These are phyloP conservation scores for Ambrosiella cleistominuta DNA, from an alignment of 2,329 filamentous ascomycete species.

Conservation along the genomic window DNA sequence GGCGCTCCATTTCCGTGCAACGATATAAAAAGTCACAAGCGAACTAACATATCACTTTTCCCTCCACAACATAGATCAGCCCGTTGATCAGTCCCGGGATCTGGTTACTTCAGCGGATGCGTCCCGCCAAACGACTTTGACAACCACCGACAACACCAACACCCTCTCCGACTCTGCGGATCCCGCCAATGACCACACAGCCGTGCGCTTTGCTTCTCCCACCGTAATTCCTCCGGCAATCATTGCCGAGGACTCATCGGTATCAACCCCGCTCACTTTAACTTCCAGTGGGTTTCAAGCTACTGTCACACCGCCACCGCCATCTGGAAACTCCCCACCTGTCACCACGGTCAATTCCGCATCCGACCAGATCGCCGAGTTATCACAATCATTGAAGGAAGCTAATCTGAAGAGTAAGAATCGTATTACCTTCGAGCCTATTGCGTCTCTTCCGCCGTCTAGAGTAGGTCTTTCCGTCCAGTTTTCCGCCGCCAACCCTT, in stretches of 20 bases:
- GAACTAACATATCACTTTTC: too few relatives aligned
- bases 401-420: constrained; percentile 8
- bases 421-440: constrained; percentile 52
- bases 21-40: too few relatives aligned
- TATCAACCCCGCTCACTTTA: neutral
- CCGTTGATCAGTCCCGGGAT: too few relatives aligned
- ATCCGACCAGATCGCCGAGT: constrained; percentile 7
- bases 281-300: constrained; percentile 6
- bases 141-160: neutral
- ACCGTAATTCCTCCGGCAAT: constrained; percentile 2
- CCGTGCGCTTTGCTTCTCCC: constrained; percentile 11
- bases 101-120: neutral
- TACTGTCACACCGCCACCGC: constrained; percentile 9
- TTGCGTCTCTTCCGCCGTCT: constrained; percentile 62
- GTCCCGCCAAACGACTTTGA: constrained; percentile 8
- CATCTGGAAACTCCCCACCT: neutral
- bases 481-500: neutral
- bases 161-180: neutral
- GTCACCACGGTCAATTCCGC: neutral
- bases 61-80: too few relatives aligned
- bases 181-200: neutral
- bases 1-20: neutral
- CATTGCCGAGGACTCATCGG: constrained; percentile 1
- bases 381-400: constrained; percentile 11
- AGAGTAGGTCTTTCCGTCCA: constrained; percentile 40